A percentile compares a stretch with the other conserved stretches of the same genome.
phyloP scores from a whole-genome alignment of 2,329 filamentous ascomycete genomes.

The Fragosphaeria purpurea region DNA sequence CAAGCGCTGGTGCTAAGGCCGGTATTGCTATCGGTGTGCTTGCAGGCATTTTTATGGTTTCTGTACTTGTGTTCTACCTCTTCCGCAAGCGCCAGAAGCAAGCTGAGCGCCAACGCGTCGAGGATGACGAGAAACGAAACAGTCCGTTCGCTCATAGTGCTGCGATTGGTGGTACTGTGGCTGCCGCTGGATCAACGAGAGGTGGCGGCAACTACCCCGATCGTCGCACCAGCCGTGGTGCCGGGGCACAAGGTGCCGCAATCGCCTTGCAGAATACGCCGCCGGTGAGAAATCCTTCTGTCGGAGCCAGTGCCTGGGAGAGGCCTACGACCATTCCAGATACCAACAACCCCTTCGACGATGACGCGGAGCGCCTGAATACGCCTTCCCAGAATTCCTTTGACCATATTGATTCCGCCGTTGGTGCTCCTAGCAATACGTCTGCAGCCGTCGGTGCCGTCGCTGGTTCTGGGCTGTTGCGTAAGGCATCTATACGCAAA shows the following conservation, averaged over 20 bases:
- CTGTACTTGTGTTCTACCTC: slow-evolving; percentile 60
- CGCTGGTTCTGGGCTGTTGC: slow-evolving; percentile 32
- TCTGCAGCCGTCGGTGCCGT: slow-evolving; percentile 27
- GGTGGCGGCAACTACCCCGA: slow-evolving; percentile 23
- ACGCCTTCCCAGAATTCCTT: background rate
- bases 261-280: slow-evolving; percentile 25
- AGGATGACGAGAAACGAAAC: slow-evolving; percentile 56
- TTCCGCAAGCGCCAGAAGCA: slow-evolving; percentile 63
- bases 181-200: slow-evolving; percentile 1
- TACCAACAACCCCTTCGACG: slow-evolving; percentile 62
- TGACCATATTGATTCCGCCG: background rate
- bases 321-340: slow-evolving; percentile 38
- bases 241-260: slow-evolving; percentile 18
- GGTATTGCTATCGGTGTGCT: slow-evolving; percentile 80
- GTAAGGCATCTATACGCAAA: slow-evolving; percentile 48
- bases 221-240: slow-evolving; percentile 38
- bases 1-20: slow-evolving; percentile 48
- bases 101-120: slow-evolving; percentile 36
- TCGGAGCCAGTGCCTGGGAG: slow-evolving; percentile 35
- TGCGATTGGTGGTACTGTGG: slow-evolving; percentile 9
- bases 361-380: slow-evolving; percentile 38
- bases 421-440: slow-evolving; percentile 20
- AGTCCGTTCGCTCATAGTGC: slow-evolving; percentile 25
- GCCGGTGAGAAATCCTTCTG: slow-evolving; percentile 7
- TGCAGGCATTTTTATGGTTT: slow-evolving; percentile 54